Base-by-base conservation (phyloP, 140 eudicot genomes). In the Artemisia princeps region DNA sequence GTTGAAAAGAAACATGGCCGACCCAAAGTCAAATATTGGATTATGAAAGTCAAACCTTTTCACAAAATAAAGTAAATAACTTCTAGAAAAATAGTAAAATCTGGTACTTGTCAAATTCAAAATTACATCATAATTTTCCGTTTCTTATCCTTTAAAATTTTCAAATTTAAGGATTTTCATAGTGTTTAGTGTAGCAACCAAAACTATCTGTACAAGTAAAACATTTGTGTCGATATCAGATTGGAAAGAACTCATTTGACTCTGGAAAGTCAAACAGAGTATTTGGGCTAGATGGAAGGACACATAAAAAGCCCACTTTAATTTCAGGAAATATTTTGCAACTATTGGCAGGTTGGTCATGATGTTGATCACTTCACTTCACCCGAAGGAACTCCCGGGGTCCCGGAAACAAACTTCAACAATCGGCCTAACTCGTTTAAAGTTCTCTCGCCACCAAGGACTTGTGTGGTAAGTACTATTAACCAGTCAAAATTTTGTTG, bases 391-490 rank as follows among this genome's bases (percentile, higher is more conserved):
- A 75, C 69, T 63, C 96, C 99, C 1, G 99, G 99, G 65, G 88
- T 86, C 59, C 96, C 96, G 3, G 99, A 94, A 77, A 94, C 95
- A 26, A 94, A 94, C 77, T 94, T 94, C 64, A 88, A 94, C 61
- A 84, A 86, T 74, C 99, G 99, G 45, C 99, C 99, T 13, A 94
- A 94, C 80, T 94, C 99, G 22, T 83, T 94, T 77, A 89, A 80
- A 81, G 88, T 94, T 37, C 94, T 94, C 67, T 86, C 99, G 19
- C 99, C 99, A 40, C 82, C 96, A 65, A 87, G 90, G 45, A 86
- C 99, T 72, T 84, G 94, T 76, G 94, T 86, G 95, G 99, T 94
- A 86, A 67, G 83, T 37, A 37, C 44, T 5, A 6, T 37, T 37
- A 37, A 37, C 44, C 44, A 37, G 9, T 5, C 44, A 37, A 37